Evolutionary conservation across 768 basidiomycete species (phyloP).

Genomic region (Grammothele lineata): DNA sequence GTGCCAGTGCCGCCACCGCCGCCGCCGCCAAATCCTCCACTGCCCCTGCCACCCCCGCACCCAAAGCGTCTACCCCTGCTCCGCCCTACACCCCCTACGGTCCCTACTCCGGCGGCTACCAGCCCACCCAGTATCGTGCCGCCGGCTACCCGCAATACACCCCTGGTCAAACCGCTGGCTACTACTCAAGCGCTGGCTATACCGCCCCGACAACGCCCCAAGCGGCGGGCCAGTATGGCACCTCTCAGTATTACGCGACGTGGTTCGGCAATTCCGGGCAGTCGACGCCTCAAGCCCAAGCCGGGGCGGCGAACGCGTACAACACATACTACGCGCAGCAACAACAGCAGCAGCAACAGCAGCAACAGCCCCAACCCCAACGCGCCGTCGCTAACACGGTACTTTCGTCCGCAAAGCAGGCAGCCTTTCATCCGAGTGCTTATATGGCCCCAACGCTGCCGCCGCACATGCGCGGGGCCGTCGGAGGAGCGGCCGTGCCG

Average conservation of each 20-base stretch:
- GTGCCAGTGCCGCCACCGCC: slow-evolving; percentile 25
- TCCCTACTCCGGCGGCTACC: slow-evolving; percentile 22
- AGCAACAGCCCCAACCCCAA: slow-evolving; percentile 25
- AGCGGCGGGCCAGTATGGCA: slow-evolving; percentile 18
- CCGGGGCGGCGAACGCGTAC: slow-evolving; percentile 31
- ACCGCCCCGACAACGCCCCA: slow-evolving; percentile 24
- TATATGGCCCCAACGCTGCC: slow-evolving; percentile 38
- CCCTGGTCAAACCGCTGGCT: slow-evolving; percentile 31
- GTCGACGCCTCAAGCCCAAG: slow-evolving; percentile 39
- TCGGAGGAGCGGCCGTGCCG: slow-evolving; percentile 9
- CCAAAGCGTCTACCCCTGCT: slow-evolving; percentile 22
- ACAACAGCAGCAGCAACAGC: slow-evolving; percentile 6
- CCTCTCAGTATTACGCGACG: slow-evolving; percentile 35
- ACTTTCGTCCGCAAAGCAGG: slow-evolving; percentile 25
- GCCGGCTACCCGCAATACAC: slow-evolving; percentile 38
- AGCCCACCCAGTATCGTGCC: slow-evolving; percentile 29
- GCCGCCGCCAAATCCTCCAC: slow-evolving; percentile 18
- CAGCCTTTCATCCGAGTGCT: too few species aligned
- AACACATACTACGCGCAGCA: slow-evolving; percentile 36
- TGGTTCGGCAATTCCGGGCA: slow-evolving; percentile 44
- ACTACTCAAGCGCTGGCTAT: slow-evolving; percentile 22
- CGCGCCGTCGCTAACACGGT: slow-evolving; percentile 58
- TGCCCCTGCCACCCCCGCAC: slow-evolving; percentile 26
- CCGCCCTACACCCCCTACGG: slow-evolving; percentile 24
- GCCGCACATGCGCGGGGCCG: slow-evolving; percentile 33